Evolutionary conservation across 2,329 filamentous ascomycete species (phyloP), one percentile per base, ranked within the genome.

Genomic region (Botrytis fabae): DNA sequence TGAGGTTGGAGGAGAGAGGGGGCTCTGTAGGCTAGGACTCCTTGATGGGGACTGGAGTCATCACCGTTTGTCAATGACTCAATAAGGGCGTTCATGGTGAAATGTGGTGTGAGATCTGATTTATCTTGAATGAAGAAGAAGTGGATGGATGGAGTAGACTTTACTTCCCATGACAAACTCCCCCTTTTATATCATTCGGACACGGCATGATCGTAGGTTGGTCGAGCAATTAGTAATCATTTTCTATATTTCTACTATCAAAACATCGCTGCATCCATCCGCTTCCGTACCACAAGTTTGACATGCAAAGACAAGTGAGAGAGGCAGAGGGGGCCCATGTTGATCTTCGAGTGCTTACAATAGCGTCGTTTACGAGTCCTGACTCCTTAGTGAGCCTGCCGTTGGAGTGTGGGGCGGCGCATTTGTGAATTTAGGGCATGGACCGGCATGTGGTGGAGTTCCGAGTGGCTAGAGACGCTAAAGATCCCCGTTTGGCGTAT

Each of bases 1-100:
- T 85, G 84, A 46, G 85, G 85, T 75, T 86, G 85, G 78, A 85
- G 81, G 60, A 87, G 81, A 22, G 83, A 85, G 1, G 84, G 83
- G 8, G 82, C 83, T 59, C 81, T 79, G 74, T 85, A 86, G 59
- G 81, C 81, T 54, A 76, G 76, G 83, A 86, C 85, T 73, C 83
- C 82, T 44, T 72, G 28, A 65, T 35, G 28, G 7, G 62, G 14
- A 32, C 28, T 7, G 42, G 62, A 48, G 28, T 25, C n/a, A 48
- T 3, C 1, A 18, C 38, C 38, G 25, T 62, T 62, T 40, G 62
- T 32, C 18, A 48, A n/a, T 4, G 28, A 25, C 5, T 25, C 62
- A 12, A 65, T 32, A 8, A 65, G 28, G 7, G 62, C 62, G 28
- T 65, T 65, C 62, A 65, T 65, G 28, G n/a, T 65, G 62, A 32